Conservation (phyloP, 139 green algal genomes). For the Marvania coccoides region DNA sequence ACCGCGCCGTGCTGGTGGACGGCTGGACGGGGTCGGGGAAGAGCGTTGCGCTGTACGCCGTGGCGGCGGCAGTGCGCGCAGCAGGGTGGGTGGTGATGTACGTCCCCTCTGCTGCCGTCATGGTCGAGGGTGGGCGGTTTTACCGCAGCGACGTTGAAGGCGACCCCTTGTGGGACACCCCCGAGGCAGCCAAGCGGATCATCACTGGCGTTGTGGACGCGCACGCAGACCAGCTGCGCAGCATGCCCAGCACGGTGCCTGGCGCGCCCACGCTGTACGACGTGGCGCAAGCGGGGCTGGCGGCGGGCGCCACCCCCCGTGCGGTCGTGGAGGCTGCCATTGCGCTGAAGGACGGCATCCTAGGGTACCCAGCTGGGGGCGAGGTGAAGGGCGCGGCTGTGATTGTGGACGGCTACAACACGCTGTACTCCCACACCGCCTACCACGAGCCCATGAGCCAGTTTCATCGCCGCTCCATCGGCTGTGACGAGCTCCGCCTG, state of each 20-base stretch:
- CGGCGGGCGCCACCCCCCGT: constrained; percentile 1
- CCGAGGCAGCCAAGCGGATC: constrained; percentile 48
- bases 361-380: too few relatives aligned
- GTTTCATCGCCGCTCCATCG: background rate
- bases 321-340: constrained; percentile 15
- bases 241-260: background rate
- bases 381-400: background rate
- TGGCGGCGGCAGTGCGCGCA: constrained; percentile 47
- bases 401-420: constrained; percentile 7
- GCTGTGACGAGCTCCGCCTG: background rate
- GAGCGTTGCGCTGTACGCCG: constrained; percentile 43
- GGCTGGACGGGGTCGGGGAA: constrained; percentile 53
- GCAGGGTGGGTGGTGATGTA: constrained; percentile 60
- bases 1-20: constrained; percentile 11
- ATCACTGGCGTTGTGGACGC: constrained; percentile 30
- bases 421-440: constrained; percentile 2
- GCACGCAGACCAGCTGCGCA: constrained; percentile 33
- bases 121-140: constrained; percentile 51
- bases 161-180: constrained; percentile 47
- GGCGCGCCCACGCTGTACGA: constrained; percentile 5
- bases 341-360: background rate
- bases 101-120: constrained; percentile 39
- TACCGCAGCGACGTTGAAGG: background rate
- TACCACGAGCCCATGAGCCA: constrained; percentile 8
- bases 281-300: constrained; percentile 24